These are phyloP conservation scores for Paraconiothyrium brasiliense DNA, from an alignment of 2,329 filamentous ascomycete genomes.

Conservation along the genomic window DNA sequence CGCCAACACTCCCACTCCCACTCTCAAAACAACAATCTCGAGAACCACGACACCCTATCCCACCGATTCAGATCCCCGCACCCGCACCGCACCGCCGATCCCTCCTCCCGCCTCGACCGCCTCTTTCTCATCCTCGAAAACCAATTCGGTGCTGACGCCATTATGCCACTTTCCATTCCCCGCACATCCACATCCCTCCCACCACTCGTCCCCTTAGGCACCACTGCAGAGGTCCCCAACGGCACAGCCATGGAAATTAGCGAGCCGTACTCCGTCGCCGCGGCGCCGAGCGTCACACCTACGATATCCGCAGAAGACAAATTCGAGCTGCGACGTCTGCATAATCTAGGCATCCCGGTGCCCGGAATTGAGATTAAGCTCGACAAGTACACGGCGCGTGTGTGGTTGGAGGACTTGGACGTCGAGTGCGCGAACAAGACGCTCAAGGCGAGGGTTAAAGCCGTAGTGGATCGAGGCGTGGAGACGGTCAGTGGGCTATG, in stretches of 20 bases:
- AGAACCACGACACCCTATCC: constrained; percentile 22
- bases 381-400: constrained; percentile 84
- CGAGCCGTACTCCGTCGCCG: constrained; percentile 23
- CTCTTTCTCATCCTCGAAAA: constrained; percentile 97
- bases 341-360: constrained; percentile 86
- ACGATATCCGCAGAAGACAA: constrained; percentile 28
- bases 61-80: constrained; percentile 61
- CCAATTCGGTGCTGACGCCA: constrained; percentile 87
- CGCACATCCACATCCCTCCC: constrained; percentile 58
- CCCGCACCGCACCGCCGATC: constrained; percentile 75
- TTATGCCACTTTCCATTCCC: constrained; percentile 77
- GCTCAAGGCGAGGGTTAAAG: constrained; percentile 83
- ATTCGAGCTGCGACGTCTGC: constrained; percentile 77
- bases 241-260: constrained; percentile 11
- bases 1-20: constrained; percentile 42
- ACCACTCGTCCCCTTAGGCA: constrained; percentile 12
- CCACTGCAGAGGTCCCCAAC: constrained; percentile 9
- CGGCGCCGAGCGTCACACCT: constrained; percentile 9
- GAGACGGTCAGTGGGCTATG: constrained; percentile 72
- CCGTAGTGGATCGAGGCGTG: constrained; percentile 87
- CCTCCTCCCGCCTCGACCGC: constrained; percentile 81
- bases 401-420: constrained; percentile 92
- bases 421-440: constrained; percentile 85
- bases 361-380: constrained; percentile 88
- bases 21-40: constrained; percentile 14